Conservation (phyloP, 2,329 filamentous ascomycete genomes). For the Diaporthe capsici region DNA sequence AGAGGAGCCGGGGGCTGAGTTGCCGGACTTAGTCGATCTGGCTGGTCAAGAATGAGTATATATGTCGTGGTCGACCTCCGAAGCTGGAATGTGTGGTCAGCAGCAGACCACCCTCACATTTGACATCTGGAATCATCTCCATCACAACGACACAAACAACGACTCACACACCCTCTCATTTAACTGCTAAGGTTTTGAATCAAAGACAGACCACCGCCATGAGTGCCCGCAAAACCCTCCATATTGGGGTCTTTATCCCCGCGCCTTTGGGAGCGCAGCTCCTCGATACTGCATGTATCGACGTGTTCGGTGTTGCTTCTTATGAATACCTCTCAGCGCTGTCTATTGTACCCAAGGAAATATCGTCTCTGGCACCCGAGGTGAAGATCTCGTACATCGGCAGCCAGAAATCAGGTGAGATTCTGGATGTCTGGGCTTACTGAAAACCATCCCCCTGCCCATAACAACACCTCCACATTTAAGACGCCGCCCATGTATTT, state of each 20-base stretch:
- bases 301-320: slow-evolving; percentile 63
- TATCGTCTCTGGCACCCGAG: slow-evolving; percentile 58
- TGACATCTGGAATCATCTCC: too few species aligned
- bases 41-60: neutral
- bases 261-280: slow-evolving; percentile 54
- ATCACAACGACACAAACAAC: neutral
- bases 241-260: slow-evolving; percentile 67
- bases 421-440: neutral
- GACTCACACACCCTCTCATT: neutral
- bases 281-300: slow-evolving; percentile 65
- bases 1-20: neutral
- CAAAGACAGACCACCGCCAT: neutral
- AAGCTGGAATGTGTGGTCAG: neutral
- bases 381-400: slow-evolving; percentile 62
- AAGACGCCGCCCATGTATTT: neutral
- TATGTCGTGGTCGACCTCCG: neutral
- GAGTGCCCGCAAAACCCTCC: slow-evolving; percentile 49
- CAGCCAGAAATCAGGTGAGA: slow-evolving; percentile 7
- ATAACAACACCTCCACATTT: too few species aligned
- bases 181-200: neutral
- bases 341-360: slow-evolving; percentile 52
- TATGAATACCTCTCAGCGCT: slow-evolving; percentile 58
- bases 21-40: neutral
- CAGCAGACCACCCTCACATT: neutral
- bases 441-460: too few species aligned